Base-by-base conservation (phyloP, 1,284 basidiomycete species). In the Porphyrellus sp. region DNA sequence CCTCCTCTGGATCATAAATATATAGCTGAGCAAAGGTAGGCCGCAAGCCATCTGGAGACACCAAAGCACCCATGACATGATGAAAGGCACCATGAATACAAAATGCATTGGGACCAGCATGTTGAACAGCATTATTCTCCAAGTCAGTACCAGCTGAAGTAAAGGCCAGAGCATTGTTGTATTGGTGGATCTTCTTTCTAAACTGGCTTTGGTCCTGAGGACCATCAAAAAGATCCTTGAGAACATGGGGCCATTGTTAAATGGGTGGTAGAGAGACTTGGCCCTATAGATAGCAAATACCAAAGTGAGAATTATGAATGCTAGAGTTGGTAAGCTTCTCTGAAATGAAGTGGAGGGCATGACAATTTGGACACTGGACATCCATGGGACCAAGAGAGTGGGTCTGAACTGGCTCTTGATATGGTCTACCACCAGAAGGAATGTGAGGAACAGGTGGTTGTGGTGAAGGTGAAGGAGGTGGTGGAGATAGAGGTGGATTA, bases 1-100 rank as follows among this genome's bases (percentile, higher is more conserved):
- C 71, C 13, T 56, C 60, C 0, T 57, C 30, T 8, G 69, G 61
- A 59, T 77, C 68, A 61, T 69, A 63, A 1, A 75, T 65, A 47
- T 76, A 77, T 0, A 77, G 61, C 38, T 78, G 74, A 5, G 71
- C 69, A 64, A 70, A 77, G 0, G 44, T 25, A 0, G 72, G 66
- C 1, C 58, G 30, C 0, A 45, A 1, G 8, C 51, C 63, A 23
- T 55, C 38, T 2, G 43, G 12, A n/a, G 73, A 69, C 0, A 61
- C 25, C 2, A 77, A 60, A 24, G 69, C 37, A 1, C 73, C 73
- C 43, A 65, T 55, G 0, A 49, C 46, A 60, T 78, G 74, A 47
- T 63, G 57, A 0, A 78, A 66, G 37, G 72, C 59, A 0, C 74
- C 75, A 53, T 63, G 65, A 24, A 77, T 69, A 0, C 54, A 40